Evolutionary conservation across 2,329 filamentous ascomycete species (phyloP).

Genomic region (Xylariaceae sp.): DNA sequence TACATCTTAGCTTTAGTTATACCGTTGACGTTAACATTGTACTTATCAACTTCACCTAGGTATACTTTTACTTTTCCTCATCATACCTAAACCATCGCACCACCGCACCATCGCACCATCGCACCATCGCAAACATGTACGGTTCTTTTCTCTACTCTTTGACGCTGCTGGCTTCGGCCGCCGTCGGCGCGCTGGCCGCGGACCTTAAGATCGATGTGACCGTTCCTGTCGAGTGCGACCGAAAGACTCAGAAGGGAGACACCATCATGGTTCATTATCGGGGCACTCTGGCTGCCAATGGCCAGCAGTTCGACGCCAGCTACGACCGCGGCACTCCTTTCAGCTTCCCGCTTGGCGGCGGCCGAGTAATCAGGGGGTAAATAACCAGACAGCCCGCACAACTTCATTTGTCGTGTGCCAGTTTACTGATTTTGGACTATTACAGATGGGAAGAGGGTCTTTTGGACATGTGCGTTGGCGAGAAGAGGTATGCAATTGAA

Average conservation of each 20-base stretch:
- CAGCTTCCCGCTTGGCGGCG: conserved; percentile 69
- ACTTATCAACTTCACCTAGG: background rate
- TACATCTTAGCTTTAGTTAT: no score
- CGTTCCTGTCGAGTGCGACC: conserved; percentile 67
- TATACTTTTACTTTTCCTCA: background rate
- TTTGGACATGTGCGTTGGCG: conserved; percentile 89
- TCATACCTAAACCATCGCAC: no score
- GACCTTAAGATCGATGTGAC: conserved; percentile 75
- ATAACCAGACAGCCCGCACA: background rate
- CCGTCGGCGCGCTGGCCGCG: conserved; percentile 45
- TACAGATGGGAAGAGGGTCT: conserved; percentile 82
- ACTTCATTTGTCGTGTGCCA: background rate
- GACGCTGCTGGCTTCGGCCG: conserved; percentile 47
- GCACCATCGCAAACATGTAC: conserved; percentile 38
- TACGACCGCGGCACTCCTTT: conserved; percentile 76
- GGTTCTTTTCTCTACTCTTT: conserved; percentile 41
- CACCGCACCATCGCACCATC: no score
- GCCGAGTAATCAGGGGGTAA: conserved; percentile 83
- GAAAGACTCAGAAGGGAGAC: conserved; percentile 72
- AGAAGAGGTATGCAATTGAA: conserved; percentile 57
- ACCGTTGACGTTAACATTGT: background rate
- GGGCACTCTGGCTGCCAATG: conserved; percentile 68
- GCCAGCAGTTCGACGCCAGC: conserved; percentile 76
- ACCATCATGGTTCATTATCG: conserved; percentile 81
- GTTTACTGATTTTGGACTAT: background rate